Evolutionary conservation across 176 grass and related monocot species (phyloP), one percentile per base, ranked within the genome.

Genomic region (Elaeis guineensis): DNA sequence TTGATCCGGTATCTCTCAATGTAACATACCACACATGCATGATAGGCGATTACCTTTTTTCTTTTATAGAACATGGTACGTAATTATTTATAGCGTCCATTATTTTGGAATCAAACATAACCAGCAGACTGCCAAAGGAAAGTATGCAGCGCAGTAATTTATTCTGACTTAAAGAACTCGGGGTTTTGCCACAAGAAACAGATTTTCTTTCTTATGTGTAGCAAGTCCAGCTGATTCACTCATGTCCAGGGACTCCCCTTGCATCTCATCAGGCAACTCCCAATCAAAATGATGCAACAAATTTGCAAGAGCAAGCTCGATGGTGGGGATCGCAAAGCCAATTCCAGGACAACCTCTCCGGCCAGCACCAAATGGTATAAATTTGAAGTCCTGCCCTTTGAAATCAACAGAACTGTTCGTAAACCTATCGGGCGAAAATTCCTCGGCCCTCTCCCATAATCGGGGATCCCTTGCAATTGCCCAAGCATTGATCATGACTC

Each of bases 401-500:
- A 71, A 61, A 52, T 75, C 75, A 6, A 65, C 1, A 19, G 6
- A 3, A 3, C 8, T 32, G 14, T 26, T 6, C 5, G 72, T 0
- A 26, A 87, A 87, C 64, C 76, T 76, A 53, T 69, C 69, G 0
- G 85, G 75, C 11, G 24, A 17, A 9, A 79, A 80, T 28, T 84
- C 65, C 18, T 75, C 51, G 0, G 76, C 63, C 1, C 67, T 62
- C 50, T 86, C 79, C 87, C 79, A 80, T 0, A 44, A 39, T 0
- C 58, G 14, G 0, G 0, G 6, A 64, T 83, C 83, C 28, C 78
- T 85, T 16, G 63, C 82, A 0, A 83, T 86, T 0, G 82, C 75
- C 87, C 87, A 90, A 3, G 69, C 82, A 29, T 90, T 86, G 67
- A 90, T 54, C 6, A 86, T 24, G 32, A 86, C 59, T 2, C 72